Percentiles rank a stretch among this genome's conserved stretches.
Conservation (phyloP, 345 rosid species). For the Fremontodendron californicum region DNA sequence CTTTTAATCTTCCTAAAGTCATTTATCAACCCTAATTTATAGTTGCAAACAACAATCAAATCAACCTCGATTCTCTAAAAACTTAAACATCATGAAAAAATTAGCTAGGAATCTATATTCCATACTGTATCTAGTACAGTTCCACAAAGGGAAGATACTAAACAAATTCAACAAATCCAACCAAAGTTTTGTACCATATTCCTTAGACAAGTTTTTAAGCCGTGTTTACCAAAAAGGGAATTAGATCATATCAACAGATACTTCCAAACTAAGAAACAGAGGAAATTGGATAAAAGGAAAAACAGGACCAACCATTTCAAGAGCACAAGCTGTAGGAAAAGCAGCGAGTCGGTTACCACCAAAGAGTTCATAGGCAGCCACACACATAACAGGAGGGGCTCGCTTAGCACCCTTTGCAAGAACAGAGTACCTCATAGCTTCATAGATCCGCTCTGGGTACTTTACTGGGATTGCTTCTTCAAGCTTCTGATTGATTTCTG, state of each 20-base stretch:
- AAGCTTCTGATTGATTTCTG: conserved; percentile 67
- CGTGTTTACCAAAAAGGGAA: background rate
- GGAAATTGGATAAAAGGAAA: background rate
- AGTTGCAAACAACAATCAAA: background rate
- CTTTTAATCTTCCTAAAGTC: too few relatives aligned
- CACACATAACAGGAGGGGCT: conserved; percentile 94
- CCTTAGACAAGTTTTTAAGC: too few relatives aligned
- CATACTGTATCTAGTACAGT: background rate
- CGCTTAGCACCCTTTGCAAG: conserved; percentile 82
- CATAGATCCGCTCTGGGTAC: conserved; percentile 70
- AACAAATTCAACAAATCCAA: background rate
- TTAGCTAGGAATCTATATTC: background rate
- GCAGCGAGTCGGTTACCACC: conserved; percentile 78
- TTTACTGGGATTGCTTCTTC: conserved; percentile 68
- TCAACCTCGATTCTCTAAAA: background rate
- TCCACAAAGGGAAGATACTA: background rate
- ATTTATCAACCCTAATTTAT: too few relatives aligned
- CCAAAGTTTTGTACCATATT: background rate
- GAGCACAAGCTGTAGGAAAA: conserved; percentile 96
- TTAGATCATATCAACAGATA: background rate
- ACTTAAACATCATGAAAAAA: background rate
- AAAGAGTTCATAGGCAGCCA: conserved; percentile 84
- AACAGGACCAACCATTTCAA: conserved; percentile 68
- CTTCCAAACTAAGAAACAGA: background rate
- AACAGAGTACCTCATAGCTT: conserved; percentile 93